Evolutionary conservation across 2,329 filamentous ascomycete species (phyloP).

Genomic region (Penicillium decumbens): DNA sequence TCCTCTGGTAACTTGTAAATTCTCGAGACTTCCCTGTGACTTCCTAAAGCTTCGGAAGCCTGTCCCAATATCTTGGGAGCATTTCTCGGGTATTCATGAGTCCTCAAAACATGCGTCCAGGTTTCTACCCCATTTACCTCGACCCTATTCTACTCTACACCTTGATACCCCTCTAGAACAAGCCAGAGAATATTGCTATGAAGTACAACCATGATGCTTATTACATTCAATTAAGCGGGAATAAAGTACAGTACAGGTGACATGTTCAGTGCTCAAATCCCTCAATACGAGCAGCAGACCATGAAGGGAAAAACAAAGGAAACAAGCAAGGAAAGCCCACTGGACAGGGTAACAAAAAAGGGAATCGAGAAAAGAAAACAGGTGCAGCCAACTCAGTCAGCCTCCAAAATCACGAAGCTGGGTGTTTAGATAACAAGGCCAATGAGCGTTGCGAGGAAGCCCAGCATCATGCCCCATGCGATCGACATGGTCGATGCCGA

Average conservation of each 20-base stretch:
- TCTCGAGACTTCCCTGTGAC: not conserved
- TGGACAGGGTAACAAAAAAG: not conserved
- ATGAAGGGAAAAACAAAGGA: not conserved
- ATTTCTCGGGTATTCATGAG: no score
- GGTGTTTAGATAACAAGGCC: constrained; percentile 8
- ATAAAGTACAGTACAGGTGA: not conserved
- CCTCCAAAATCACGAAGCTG: no score
- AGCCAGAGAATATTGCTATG: not conserved
- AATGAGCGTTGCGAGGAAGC: constrained; percentile 12
- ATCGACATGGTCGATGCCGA: constrained; percentile 11
- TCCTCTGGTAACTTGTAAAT: not conserved
- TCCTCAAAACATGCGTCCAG: no score
- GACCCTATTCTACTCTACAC: no score
- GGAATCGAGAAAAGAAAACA: not conserved
- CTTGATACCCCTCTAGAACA: no score
- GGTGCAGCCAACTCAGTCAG: not conserved
- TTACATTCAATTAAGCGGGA: not conserved
- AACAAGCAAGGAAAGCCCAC: not conserved
- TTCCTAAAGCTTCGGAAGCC: no score
- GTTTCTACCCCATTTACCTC: no score
- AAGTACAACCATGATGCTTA: not conserved
- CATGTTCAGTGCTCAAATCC: not conserved
- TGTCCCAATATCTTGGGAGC: no score
- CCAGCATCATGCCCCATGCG: constrained; percentile 10
- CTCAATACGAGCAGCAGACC: not conserved